Conservation (phyloP, 768 basidiomycete species). For the Ramaria rubella region DNA sequence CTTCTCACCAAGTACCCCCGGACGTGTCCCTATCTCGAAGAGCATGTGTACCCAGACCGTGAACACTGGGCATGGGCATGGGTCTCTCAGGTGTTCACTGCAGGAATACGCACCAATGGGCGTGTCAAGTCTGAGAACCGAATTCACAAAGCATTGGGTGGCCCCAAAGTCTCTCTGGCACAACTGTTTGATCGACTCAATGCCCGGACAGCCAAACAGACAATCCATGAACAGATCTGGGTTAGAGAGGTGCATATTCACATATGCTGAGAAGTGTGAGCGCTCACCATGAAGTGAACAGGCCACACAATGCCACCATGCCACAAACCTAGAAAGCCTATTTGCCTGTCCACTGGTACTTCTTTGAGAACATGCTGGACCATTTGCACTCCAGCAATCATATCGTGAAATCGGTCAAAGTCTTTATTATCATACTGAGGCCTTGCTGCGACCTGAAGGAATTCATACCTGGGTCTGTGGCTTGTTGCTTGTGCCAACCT, state of each 20-base stretch:
- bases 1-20: slow-evolving; percentile 11
- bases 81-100: slow-evolving; percentile 24
- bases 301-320: slow-evolving; percentile 24
- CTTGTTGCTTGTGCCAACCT: background rate
- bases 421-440: slow-evolving; percentile 23
- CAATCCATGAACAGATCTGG: slow-evolving; percentile 15
- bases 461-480: slow-evolving; percentile 24
- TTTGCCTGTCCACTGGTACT: slow-evolving; percentile 22
- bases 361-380: slow-evolving; percentile 23
- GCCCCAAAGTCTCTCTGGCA: slow-evolving; percentile 20
- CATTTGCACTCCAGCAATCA: slow-evolving; percentile 25
- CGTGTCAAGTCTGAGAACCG: slow-evolving; percentile 27
- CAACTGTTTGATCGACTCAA: slow-evolving; percentile 24
- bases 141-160: slow-evolving; percentile 22
- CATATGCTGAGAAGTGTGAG: background rate
- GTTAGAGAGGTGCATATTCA: slow-evolving; percentile 6
- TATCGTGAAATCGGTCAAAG: slow-evolving; percentile 28
- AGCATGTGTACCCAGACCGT: slow-evolving; percentile 23
- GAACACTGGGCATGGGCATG: slow-evolving; percentile 33
- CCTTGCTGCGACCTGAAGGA: slow-evolving; percentile 23
- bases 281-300: slow-evolving; percentile 9
- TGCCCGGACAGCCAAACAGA: slow-evolving; percentile 19
- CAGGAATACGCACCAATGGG: slow-evolving; percentile 30
- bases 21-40: slow-evolving; percentile 22
- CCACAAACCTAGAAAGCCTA: slow-evolving; percentile 20